These are phyloP conservation scores for Calonectria montana DNA, from an alignment of 2,329 filamentous ascomycete species.

Conservation along the genomic window DNA sequence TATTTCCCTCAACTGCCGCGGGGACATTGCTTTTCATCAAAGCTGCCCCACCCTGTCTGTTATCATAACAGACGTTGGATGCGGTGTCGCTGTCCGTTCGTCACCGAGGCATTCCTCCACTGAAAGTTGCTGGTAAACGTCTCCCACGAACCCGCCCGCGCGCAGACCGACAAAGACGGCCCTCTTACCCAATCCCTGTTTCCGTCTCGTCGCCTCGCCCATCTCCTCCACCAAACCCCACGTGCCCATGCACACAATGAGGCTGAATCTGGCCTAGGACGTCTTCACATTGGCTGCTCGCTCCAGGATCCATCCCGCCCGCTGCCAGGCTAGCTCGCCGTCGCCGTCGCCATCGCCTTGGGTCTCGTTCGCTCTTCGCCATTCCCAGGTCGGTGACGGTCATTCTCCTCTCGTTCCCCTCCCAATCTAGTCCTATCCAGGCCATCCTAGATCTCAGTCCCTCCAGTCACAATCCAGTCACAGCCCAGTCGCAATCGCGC, in stretches of 20 bases:
- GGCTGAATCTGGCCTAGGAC: constrained; percentile 46
- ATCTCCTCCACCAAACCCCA: constrained; percentile 39
- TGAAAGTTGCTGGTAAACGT: background rate
- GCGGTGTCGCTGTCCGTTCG: constrained; percentile 7
- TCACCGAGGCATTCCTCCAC: constrained; percentile 6
- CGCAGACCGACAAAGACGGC: constrained; percentile 20
- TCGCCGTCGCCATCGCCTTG: constrained; percentile 25
- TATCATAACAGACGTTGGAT: background rate
- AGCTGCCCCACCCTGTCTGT: background rate
- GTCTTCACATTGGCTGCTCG: constrained; percentile 35
- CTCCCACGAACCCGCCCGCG: background rate
- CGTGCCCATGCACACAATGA: constrained; percentile 42
- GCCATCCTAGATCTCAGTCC: constrained; percentile 8
- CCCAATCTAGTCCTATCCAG: constrained; percentile 10
- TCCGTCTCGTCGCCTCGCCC: constrained; percentile 16
- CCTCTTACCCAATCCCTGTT: constrained; percentile 20
- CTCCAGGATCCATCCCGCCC: constrained; percentile 15
- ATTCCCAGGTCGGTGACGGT: constrained; percentile 13
- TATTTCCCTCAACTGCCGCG: constrained; percentile 11
- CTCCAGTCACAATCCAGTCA: constrained; percentile 11
- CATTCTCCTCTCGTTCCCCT: background rate
- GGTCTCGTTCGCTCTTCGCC: background rate
- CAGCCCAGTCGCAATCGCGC: constrained; percentile 10
- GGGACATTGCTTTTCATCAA: background rate
- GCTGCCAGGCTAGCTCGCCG: constrained; percentile 20